phyloP scores from a whole-genome alignment of 139 green algal genomes.

The Chlamydomonas sp. region DNA sequence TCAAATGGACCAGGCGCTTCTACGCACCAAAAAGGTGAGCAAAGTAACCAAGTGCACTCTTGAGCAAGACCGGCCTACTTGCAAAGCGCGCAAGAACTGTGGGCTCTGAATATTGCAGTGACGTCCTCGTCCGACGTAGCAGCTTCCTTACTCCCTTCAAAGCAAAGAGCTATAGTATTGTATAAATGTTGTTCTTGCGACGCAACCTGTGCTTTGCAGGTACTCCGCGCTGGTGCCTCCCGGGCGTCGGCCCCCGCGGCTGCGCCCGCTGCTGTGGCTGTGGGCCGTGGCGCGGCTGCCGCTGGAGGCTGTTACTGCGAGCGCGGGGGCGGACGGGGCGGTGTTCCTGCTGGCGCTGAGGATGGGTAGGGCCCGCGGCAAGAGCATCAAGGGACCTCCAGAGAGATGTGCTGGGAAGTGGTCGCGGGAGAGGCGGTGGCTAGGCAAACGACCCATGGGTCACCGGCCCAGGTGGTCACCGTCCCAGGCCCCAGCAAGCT shows the following conservation, averaged over 20 bases:
- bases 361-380: not conserved
- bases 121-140: not conserved
- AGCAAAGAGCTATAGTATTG: not conserved
- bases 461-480: not conserved
- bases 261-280: not conserved
- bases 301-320: not conserved
- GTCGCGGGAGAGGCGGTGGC: not conserved
- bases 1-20: conserved; percentile 41
- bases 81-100: not conserved
- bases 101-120: not conserved
- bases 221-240: not conserved
- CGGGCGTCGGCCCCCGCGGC: not conserved
- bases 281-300: conserved; percentile 9
- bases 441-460: too few relatives aligned
- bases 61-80: not conserved
- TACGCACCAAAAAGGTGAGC: conserved; percentile 55
- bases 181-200: not conserved
- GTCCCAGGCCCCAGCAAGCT: not conserved
- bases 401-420: not conserved
- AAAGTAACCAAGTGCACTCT: not conserved
- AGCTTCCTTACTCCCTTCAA: not conserved
- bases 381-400: too few relatives aligned
- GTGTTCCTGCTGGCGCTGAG: not conserved
- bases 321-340: conserved; percentile 9
- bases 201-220: not conserved